Base-by-base conservation (phyloP, 768 basidiomycete genomes). In the Psilocybe subaeruginosa region DNA sequence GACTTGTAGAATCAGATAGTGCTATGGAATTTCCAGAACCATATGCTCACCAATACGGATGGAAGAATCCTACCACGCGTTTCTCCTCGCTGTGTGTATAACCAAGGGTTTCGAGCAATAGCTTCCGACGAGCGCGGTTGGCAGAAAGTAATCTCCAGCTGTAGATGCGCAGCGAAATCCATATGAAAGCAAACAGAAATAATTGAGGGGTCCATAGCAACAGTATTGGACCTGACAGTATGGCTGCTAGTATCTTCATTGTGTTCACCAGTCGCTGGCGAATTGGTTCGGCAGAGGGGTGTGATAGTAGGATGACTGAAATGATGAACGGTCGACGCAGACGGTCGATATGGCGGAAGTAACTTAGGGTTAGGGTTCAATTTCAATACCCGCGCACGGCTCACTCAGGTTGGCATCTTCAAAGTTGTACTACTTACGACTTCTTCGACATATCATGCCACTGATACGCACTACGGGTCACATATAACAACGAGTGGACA, bases 31-130 rank as follows among this genome's bases (percentile, higher is more conserved):
- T 19, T 53, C 43, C 19, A 2, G 8, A 61, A 39, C 39, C 35
- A 17, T 41, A 14, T 12, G 69, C 86, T 76, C 68, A 95, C 95
- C 95, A 99, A 72, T 96, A 99, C 0, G 96, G 96, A 78, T 99
- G 96, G 72, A 97, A 97, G 77, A 96, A 91, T 0, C 91, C 95
- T 2, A 95, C 78, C 17, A 95, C 61, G 16, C 67, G 70, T 59
- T 70, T 74, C 14, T 56, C 58, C 14, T 70, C 66, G 1, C 53
- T 53, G 5, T 66, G 37, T 2, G 68, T 46, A 52, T 72, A 59
- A 17, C 75, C 74, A 33, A 78, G 68, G 5, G 67, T 63, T 8
- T 46, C 35, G 35, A 73, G 62, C n/a, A 73, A 31, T 2, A 52
- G 51, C 12, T 53, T 61, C 45, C 72, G 69, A 33, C 61, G 63